phyloP scores from a whole-genome alignment of 768 basidiomycete species.

The Lentinus brumalis region DNA sequence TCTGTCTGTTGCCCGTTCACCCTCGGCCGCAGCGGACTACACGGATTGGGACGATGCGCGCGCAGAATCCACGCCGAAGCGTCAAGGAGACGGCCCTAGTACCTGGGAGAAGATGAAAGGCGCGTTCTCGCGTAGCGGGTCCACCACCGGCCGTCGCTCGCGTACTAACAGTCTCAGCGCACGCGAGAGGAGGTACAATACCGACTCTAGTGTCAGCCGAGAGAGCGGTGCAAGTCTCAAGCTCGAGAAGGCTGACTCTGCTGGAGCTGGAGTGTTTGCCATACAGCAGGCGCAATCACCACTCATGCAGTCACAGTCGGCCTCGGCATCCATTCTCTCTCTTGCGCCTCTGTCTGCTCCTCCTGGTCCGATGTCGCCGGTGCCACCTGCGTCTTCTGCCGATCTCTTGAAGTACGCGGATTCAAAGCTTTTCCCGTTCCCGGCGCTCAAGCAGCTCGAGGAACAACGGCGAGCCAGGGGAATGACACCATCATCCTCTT shows the following conservation, averaged over 20 bases:
- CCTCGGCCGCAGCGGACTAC: slow-evolving; percentile 34
- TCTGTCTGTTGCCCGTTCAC: slow-evolving; percentile 64
- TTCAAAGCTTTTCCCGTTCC: slow-evolving; percentile 87
- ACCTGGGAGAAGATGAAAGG: slow-evolving; percentile 77
- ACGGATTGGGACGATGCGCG: slow-evolving; percentile 34
- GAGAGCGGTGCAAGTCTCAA: slow-evolving; percentile 77
- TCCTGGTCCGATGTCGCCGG: slow-evolving; percentile 69
- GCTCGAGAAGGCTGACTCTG: slow-evolving; percentile 48
- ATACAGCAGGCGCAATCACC: slow-evolving; percentile 43
- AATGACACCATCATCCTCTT: slow-evolving; percentile 49
- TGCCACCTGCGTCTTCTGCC: slow-evolving; percentile 70
- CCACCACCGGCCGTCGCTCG: slow-evolving; percentile 71
- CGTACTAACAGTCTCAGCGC: slow-evolving; percentile 75
- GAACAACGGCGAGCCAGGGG: slow-evolving; percentile 66
- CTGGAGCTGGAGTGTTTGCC: slow-evolving; percentile 25
- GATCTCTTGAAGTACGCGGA: slow-evolving; percentile 76
- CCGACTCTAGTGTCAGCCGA: slow-evolving; percentile 71
- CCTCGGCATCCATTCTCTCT: slow-evolving; percentile 64
- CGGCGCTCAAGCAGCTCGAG: slow-evolving; percentile 79
- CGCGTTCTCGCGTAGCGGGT: slow-evolving; percentile 65
- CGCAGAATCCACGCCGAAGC: slow-evolving; percentile 48
- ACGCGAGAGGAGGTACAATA: slow-evolving; percentile 66
- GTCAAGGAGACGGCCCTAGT: slow-evolving; percentile 53
- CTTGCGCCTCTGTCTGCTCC: slow-evolving; percentile 51
- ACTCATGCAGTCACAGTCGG: slow-evolving; percentile 63